These are phyloP conservation scores for Tribonema minus DNA, from an alignment of 108 stramenopile species.

Conservation along the genomic window DNA sequence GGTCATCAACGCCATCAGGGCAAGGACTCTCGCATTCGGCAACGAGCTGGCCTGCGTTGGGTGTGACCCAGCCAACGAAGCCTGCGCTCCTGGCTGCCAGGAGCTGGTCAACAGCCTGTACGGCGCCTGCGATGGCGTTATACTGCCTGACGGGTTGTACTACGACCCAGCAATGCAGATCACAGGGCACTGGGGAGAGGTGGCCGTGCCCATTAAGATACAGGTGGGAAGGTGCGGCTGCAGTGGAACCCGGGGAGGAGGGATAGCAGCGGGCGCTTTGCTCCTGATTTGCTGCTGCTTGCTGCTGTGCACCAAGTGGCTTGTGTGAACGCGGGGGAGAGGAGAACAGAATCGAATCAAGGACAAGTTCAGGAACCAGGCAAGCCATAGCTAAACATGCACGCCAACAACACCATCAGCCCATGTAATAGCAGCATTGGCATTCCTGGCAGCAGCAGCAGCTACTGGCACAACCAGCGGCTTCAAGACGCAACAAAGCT, in stretches of 20 bases:
- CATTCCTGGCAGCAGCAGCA: no score
- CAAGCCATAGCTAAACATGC: no score
- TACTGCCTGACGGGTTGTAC: constrained; percentile 21
- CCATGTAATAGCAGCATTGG: no score
- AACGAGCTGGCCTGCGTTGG: constrained; percentile 32
- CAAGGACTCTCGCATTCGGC: constrained; percentile 1
- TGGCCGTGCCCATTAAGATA: not conserved
- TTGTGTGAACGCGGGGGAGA: not conserved
- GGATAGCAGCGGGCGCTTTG: not conserved
- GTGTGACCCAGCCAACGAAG: constrained; percentile 36
- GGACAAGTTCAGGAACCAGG: no score
- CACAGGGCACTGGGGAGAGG: constrained; percentile 8
- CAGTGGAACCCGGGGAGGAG: not conserved
- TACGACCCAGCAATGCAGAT: constrained; percentile 19
- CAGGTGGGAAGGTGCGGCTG: not conserved
- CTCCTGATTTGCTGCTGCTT: not conserved
- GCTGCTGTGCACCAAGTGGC: not conserved
- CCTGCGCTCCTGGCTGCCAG: constrained; percentile 37
- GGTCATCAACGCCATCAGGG: not conserved
- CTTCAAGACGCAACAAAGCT: no score
- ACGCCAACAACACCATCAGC: no score
- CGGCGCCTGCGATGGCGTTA: constrained; percentile 20
- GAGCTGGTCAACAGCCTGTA: constrained; percentile 24
- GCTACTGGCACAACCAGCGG: no score
- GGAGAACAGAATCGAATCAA: no score